These are phyloP conservation scores for Aspergillus egyptiacus DNA, from an alignment of 495 filamentous ascomycete genomes.

Conservation along the genomic window DNA sequence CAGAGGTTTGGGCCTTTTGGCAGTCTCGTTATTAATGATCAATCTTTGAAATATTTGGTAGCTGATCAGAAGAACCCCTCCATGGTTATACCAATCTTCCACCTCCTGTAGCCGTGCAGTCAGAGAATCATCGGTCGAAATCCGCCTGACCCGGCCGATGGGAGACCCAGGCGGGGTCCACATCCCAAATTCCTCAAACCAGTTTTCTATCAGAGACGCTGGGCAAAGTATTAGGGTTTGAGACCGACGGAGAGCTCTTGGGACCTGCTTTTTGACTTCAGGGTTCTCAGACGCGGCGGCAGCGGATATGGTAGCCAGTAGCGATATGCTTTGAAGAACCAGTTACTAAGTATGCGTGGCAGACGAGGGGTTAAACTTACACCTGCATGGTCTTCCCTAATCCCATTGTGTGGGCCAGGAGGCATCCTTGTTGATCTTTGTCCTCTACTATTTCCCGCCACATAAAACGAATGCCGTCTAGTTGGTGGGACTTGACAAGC, in stretches of 20 bases:
- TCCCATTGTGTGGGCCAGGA: slow-evolving; percentile 91
- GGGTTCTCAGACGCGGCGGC: slow-evolving; percentile 54
- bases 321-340: slow-evolving; percentile 46
- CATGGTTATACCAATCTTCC: slow-evolving; percentile 52
- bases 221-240: slow-evolving; percentile 73
- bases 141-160: slow-evolving; percentile 49
- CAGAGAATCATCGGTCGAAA: slow-evolving; percentile 29
- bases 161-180: slow-evolving; percentile 52
- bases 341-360: neutral
- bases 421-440: slow-evolving; percentile 59
- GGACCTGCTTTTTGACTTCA: slow-evolving; percentile 58
- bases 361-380: slow-evolving; percentile 32
- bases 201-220: slow-evolving; percentile 69
- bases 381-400: slow-evolving; percentile 91
- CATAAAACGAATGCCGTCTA: slow-evolving; percentile 76
- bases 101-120: slow-evolving; percentile 41
- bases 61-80: slow-evolving; percentile 70
- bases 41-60: slow-evolving; percentile 59
- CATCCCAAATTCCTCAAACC: slow-evolving; percentile 66
- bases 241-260: slow-evolving; percentile 51
- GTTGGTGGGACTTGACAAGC: slow-evolving; percentile 54
- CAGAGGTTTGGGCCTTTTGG: slow-evolving; percentile 19
- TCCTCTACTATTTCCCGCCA: slow-evolving; percentile 74
- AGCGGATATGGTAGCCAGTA: slow-evolving; percentile 67
- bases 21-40: slow-evolving; percentile 31